A percentile compares a stretch with the other conserved stretches of the same genome.
Evolutionary conservation across 306 rosid species (phyloP).

Genomic region (Malus sylvestris): DNA sequence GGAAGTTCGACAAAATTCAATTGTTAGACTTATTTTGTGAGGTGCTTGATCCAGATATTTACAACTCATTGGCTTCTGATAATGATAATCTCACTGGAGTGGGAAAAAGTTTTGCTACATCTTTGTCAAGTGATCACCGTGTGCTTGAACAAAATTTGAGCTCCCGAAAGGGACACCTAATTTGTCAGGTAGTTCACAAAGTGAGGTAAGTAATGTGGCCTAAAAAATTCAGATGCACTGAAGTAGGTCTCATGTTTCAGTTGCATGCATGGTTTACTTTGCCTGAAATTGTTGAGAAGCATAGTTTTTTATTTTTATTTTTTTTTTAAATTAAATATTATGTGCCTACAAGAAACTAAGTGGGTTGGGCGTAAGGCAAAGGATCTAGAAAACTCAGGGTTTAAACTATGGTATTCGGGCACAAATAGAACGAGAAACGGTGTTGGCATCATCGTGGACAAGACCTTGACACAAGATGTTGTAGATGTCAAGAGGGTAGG

Average conservation of each 20-base stretch:
- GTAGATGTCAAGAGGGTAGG: too few relatives aligned
- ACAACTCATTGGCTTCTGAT: constrained; percentile 31
- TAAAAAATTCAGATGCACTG: neutral
- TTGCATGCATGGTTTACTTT: neutral
- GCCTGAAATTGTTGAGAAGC: neutral
- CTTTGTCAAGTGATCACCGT: constrained; percentile 34
- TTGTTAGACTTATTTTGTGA: constrained; percentile 79
- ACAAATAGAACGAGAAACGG: too few relatives aligned
- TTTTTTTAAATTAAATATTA: neutral
- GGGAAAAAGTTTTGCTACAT: constrained; percentile 31
- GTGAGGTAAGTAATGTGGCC: constrained; percentile 48
- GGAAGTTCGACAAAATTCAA: constrained; percentile 47
- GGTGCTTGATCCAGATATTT: constrained; percentile 60
- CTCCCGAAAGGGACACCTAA: constrained; percentile 35
- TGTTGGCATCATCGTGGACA: too few relatives aligned
- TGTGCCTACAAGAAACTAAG: too few relatives aligned
- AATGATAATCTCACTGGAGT: constrained; percentile 22
- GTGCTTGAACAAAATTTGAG: constrained; percentile 32
- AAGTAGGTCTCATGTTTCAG: constrained; percentile 2
- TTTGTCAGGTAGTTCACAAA: constrained; percentile 49
- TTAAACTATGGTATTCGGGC: too few relatives aligned
- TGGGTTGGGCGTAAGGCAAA: too few relatives aligned
- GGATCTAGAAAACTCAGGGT: too few relatives aligned
- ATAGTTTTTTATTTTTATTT: too few relatives aligned
- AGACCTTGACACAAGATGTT: too few relatives aligned